Evolutionary conservation across 2,329 filamentous ascomycete genomes (phyloP).

Genomic region (Colletotrichum abscissum): DNA sequence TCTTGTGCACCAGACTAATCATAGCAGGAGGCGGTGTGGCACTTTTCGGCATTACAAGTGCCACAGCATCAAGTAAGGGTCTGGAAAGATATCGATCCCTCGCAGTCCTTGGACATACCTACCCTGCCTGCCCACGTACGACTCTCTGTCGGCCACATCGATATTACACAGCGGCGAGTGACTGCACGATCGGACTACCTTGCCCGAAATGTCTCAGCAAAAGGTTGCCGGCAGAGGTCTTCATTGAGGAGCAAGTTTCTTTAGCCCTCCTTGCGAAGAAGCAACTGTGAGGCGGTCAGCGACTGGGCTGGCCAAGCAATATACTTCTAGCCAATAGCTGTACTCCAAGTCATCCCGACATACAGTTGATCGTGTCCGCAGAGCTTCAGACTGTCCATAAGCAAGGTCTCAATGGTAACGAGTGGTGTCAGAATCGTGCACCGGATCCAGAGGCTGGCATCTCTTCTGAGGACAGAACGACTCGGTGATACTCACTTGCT

Average conservation of each 20-base stretch:
- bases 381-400: neutral
- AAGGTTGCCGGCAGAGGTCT: neutral
- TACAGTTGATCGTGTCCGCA: neutral
- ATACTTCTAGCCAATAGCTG: neutral
- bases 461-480: neutral
- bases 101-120: neutral
- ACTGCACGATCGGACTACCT: constrained; percentile 26
- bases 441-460: neutral
- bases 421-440: neutral
- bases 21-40: constrained; percentile 19
- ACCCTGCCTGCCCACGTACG: neutral
- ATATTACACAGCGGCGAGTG: constrained; percentile 19
- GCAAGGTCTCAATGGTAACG: neutral
- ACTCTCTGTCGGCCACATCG: neutral
- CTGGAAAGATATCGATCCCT: neutral
- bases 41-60: constrained; percentile 26
- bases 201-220: constrained; percentile 29
- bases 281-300: constrained; percentile 30
- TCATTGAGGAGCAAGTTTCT: constrained; percentile 15
- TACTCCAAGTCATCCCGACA: neutral
- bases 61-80: neutral
- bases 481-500: neutral
- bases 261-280: constrained; percentile 1
- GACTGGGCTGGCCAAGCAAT: neutral
- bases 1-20: neutral